A percentile compares a stretch with the other conserved stretches of the same genome.
phyloP scores from a whole-genome alignment of 2,329 filamentous ascomycete species.

The Talaromyces sp. region DNA sequence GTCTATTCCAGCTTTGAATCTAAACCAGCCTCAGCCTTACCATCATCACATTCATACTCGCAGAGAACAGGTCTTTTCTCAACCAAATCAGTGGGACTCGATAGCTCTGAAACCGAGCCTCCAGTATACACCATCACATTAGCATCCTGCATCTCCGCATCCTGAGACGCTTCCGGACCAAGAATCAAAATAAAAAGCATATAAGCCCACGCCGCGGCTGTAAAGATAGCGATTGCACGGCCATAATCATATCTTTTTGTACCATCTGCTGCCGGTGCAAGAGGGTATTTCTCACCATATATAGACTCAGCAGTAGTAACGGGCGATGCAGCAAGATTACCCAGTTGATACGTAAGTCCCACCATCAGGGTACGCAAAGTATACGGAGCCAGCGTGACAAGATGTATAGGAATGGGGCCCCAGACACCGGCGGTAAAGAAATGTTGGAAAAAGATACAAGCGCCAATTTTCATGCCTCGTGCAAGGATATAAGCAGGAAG shows the following conservation, averaged over 20 bases:
- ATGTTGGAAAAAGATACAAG: constrained; percentile 36
- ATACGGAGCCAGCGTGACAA: constrained; percentile 35
- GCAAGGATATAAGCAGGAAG: constrained; percentile 35
- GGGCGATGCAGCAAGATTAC: constrained; percentile 40
- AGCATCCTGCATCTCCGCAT: not conserved
- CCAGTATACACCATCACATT: not conserved
- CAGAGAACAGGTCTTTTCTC: not conserved
- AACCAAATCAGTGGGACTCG: constrained; percentile 4
- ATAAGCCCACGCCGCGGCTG: constrained; percentile 28
- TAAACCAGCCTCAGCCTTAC: not conserved
- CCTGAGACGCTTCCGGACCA: constrained; percentile 27
- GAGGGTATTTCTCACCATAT: constrained; percentile 41
- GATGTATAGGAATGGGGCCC: constrained; percentile 39
- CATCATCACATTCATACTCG: not conserved
- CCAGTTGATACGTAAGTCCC: constrained; percentile 39
- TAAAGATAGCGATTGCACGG: constrained; percentile 37
- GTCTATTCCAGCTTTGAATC: not conserved
- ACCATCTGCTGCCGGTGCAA: constrained; percentile 30
- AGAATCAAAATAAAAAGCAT: constrained; percentile 34
- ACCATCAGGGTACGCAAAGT: constrained; percentile 34
- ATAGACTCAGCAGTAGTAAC: constrained; percentile 43
- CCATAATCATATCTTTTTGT: constrained; percentile 40
- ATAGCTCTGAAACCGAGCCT: not conserved
- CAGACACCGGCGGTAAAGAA: constrained; percentile 39
- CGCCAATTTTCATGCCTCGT: constrained; percentile 30